Conservation (phyloP, 768 basidiomycete genomes). For the Pleurotus tuber-regium region DNA sequence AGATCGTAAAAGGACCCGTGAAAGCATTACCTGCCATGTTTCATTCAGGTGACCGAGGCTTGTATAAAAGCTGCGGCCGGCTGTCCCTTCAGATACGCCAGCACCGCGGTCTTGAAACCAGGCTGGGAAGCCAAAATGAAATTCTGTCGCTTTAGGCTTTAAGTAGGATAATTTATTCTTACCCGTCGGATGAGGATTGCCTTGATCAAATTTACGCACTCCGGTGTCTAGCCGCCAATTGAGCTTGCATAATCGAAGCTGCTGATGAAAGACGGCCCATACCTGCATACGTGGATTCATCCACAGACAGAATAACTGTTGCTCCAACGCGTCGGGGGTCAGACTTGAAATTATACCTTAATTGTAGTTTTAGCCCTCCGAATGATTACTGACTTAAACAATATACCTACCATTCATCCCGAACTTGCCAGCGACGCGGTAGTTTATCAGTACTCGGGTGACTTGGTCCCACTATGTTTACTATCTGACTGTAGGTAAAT, state of each 20-base stretch:
- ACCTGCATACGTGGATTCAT: slow-evolving; percentile 65
- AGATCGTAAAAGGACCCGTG: neutral
- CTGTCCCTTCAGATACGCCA: slow-evolving; percentile 49
- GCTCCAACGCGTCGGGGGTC: slow-evolving; percentile 68
- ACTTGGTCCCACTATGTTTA: slow-evolving; percentile 50
- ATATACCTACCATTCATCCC: slow-evolving; percentile 70
- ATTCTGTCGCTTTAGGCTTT: too few species aligned
- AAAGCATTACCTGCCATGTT: slow-evolving; percentile 65
- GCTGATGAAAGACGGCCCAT: slow-evolving; percentile 13
- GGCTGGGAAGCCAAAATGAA: slow-evolving; percentile 38
- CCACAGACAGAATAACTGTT: slow-evolving; percentile 57
- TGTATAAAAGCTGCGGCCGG: slow-evolving; percentile 84
- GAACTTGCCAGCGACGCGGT: slow-evolving; percentile 48
- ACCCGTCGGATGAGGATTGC: slow-evolving; percentile 79
- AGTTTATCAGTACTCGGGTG: slow-evolving; percentile 64
- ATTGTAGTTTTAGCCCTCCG: too few species aligned
- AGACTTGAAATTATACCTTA: slow-evolving; percentile 71
- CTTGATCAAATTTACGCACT: slow-evolving; percentile 56
- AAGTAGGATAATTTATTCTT: slow-evolving; percentile 14
- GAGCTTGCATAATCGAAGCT: neutral
- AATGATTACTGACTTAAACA: too few species aligned
- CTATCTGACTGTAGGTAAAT: slow-evolving; percentile 38
- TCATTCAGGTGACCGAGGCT: slow-evolving; percentile 76
- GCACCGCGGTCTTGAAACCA: slow-evolving; percentile 83
- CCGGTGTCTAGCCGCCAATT: slow-evolving; percentile 35